Base-by-base conservation (phyloP, 2,329 filamentous ascomycete species). In the Septoria linicola region DNA sequence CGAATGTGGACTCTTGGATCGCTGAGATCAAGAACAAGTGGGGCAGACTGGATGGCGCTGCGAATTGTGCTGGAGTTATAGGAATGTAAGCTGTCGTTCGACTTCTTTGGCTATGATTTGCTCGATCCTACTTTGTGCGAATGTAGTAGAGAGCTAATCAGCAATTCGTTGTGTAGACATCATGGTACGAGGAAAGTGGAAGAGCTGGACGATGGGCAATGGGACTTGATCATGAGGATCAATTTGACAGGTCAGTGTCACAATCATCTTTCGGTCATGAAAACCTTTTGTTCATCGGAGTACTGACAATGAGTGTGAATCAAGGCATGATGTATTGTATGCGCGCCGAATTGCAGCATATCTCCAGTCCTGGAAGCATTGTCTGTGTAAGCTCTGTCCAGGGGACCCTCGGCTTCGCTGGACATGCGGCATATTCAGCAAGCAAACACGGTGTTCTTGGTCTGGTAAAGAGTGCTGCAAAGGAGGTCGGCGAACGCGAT, bases 331-430 rank as follows among this genome's bases (percentile, higher is more conserved):
- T 80, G 64, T 73, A 78, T 42, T 79, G 76, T 51, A 53, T 82
- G 51, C 66, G 76, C 13, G 73, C 75, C n/a, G 62, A 81, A 59
- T 52, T 81, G 8, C 67, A 64, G 11, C 68, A 70, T 17, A 73
- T 80, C 48, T 58, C 57, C 11, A 64, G 73, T 4, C 73, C 76
- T 1, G 79, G 79, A 6, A 80, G 79, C 53, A 82, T 84, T 60
- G 81, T 84, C 13, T 62, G 59, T 40, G 61, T 63, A 21, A 61
- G 59, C 27, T 62, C 59, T n/a, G 53, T 63, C 4, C 47, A 83
- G 81, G 76, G 76, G 0, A 46, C 74, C 2, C 61, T 62, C 6
- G 62, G 64, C 8, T 61, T 61, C 21, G 59, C 63, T 19, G 60
- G 59, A 30, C 57, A 63, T 35, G 62, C 57, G 8, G 63, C 63